Evolutionary conservation across 192 early-diverging fungal genomes (phyloP).

Genomic region (Dissophora ornata): DNA sequence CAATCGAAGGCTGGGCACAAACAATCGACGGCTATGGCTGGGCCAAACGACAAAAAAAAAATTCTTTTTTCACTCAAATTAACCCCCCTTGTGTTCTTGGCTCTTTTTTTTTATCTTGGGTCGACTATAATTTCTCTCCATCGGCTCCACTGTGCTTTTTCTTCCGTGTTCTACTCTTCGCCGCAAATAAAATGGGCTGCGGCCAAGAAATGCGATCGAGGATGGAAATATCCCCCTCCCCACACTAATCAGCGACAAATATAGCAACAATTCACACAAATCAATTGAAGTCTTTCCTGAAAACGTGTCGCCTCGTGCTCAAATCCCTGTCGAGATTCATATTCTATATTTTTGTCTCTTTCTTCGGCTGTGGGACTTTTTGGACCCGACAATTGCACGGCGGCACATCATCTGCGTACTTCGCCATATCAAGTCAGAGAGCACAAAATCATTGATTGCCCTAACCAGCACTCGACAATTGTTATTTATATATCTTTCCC

Average conservation of each 20-base stretch:
- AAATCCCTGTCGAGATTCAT: too few species aligned
- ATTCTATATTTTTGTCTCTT: too few species aligned
- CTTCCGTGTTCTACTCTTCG: neutral
- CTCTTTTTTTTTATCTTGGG: neutral
- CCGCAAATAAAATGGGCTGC: conserved; percentile 22
- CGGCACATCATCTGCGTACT: too few species aligned
- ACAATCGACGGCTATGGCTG: neutral
- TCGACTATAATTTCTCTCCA: neutral
- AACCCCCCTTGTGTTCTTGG: neutral
- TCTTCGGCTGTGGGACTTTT: conserved; percentile 1
- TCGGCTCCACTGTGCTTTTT: neutral
- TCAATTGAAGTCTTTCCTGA: neutral
- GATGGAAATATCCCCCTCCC: neutral
- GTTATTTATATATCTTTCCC: too few species aligned
- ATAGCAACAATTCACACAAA: neutral
- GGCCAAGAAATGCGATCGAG: conserved; percentile 22
- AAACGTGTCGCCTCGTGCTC: neutral
- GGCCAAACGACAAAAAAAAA: neutral
- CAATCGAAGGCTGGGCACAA: too few species aligned
- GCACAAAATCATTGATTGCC: too few species aligned
- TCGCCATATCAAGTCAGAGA: too few species aligned
- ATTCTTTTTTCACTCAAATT: neutral
- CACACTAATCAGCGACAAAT: conserved; percentile 11
- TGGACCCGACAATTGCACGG: too few species aligned
- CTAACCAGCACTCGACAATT: too few species aligned